Evolutionary conservation across 2,329 filamentous ascomycete species (phyloP).

Genomic region (Lojkania enalia): DNA sequence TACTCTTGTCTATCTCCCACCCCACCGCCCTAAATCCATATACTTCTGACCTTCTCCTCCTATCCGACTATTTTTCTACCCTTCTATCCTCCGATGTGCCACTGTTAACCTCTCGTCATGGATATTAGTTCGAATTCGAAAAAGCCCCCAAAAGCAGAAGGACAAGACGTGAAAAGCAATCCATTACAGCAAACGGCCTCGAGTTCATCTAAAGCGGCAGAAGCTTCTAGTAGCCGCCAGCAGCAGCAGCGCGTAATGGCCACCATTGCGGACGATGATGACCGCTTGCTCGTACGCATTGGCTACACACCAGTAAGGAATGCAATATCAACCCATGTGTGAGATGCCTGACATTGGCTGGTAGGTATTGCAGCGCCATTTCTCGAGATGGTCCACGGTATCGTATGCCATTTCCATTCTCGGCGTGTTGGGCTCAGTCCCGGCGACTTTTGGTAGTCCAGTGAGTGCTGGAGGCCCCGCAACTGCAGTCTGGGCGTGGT

Average conservation of each 20-base stretch:
- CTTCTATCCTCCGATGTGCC: constrained; percentile 24
- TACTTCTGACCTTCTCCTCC: constrained; percentile 15
- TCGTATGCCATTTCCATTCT: constrained; percentile 69
- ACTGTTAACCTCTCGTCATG: constrained; percentile 31
- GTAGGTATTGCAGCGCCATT: constrained; percentile 64
- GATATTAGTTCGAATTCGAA: constrained; percentile 30
- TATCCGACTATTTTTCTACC: constrained; percentile 9
- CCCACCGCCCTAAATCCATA: no score
- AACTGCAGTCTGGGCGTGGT: constrained; percentile 68
- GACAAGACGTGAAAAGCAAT: constrained; percentile 13
- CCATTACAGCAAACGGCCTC: constrained; percentile 24
- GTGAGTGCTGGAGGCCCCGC: constrained; percentile 63
- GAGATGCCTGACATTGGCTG: neutral
- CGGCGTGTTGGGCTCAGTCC: constrained; percentile 66
- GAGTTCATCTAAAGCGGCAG: constrained; percentile 29
- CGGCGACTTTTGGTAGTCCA: constrained; percentile 64
- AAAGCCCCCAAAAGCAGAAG: constrained; percentile 16
- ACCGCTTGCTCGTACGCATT: constrained; percentile 62
- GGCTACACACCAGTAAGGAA: constrained; percentile 63
- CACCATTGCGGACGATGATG: constrained; percentile 61
- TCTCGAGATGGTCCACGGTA: constrained; percentile 68
- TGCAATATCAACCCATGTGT: neutral
- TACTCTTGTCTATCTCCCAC: constrained; percentile 33
- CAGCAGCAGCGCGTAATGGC: constrained; percentile 44
- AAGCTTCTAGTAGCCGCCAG: constrained; percentile 19